Evolutionary conservation across 768 basidiomycete species (phyloP), one percentile per base, ranked within the genome.

Genomic region (Thelephora ganbajun): DNA sequence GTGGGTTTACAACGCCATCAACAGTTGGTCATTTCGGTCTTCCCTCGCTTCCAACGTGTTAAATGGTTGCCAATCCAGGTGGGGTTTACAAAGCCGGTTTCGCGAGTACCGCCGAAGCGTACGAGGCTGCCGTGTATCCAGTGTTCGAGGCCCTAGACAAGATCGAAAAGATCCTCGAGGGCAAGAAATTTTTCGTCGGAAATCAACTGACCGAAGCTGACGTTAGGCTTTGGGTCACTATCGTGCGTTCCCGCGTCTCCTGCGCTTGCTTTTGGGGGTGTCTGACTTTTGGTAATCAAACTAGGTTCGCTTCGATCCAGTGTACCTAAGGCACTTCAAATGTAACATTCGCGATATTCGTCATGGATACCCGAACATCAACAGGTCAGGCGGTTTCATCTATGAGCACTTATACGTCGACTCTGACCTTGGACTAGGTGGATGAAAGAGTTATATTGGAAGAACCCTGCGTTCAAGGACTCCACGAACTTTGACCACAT

Each of bases 21-120:
- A 90, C 63, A 87, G 87, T 88, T 58, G 44, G 80, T 66, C 18
- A 9, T 51, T 12, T 6, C 18, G 33, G 16, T 35, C 3, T 19
- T 11, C 19, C 18, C 30, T 22, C 12, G 9, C 37, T 7, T 13
- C n/a, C 45, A 18, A 26, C 13, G 42, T 45, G 11, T 35, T 13
- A n/a, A 30, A 9, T 44, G 35, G 43, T 9, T 11, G 20, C 30
- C 19, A 6, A 35, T 26, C 5, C 46, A 87, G 84, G 85, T 54
- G 85, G 87, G 9, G 88, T 94, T 11, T 97, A 97, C 70, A 83
- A 80, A 57, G 61, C 82, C 4, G 94, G 94, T 7, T 96, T 99
- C 55, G 91, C 93, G 5, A 77, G 73, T 7, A 72, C 74, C 0
- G 88, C 89, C 54, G 65, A 71, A 41, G 89, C 91, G 1, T 99